Evolutionary conservation across 495 filamentous ascomycete genomes (phyloP).

Genomic region (Jackrogersella multiformis): DNA sequence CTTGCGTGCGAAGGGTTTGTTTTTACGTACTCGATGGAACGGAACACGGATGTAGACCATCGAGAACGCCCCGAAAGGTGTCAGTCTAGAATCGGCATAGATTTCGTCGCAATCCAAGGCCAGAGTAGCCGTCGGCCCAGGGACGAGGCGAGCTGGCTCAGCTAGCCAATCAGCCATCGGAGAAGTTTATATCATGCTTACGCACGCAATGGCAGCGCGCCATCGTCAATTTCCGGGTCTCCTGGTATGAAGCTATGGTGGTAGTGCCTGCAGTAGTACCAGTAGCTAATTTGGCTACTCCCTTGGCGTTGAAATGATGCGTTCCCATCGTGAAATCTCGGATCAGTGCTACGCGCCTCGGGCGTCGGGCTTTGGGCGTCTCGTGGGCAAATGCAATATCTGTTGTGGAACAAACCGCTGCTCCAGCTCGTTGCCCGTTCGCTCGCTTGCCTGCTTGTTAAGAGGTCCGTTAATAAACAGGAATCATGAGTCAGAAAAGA

Average conservation of each 20-base stretch:
- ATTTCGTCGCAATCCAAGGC: not conserved
- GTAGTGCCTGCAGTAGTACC: not conserved
- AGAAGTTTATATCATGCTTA: conserved; percentile 8
- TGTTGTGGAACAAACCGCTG: conserved; percentile 26
- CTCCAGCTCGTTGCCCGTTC: not conserved
- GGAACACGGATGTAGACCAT: not conserved
- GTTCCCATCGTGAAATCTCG: conserved; percentile 13
- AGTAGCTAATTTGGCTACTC: not conserved
- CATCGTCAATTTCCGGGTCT: not conserved
- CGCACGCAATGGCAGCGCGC: not conserved
- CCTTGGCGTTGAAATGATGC: not conserved
- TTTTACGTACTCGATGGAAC: conserved; percentile 42
- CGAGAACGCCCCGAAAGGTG: not conserved
- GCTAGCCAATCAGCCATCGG: not conserved
- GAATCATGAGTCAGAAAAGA: conserved; percentile 21
- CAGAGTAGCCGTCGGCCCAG: conserved; percentile 22
- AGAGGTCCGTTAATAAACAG: not conserved
- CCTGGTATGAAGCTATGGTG: not conserved
- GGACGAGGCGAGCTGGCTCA: not conserved
- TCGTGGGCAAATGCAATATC: not conserved
- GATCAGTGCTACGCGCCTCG: conserved; percentile 1
- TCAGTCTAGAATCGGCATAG: conserved; percentile 18
- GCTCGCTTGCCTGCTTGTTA: conserved; percentile 11
- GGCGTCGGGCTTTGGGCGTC: not conserved
- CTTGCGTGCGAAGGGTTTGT: not conserved